Conservation (phyloP, 139 green algal genomes). For the Picochlorum sp. region DNA sequence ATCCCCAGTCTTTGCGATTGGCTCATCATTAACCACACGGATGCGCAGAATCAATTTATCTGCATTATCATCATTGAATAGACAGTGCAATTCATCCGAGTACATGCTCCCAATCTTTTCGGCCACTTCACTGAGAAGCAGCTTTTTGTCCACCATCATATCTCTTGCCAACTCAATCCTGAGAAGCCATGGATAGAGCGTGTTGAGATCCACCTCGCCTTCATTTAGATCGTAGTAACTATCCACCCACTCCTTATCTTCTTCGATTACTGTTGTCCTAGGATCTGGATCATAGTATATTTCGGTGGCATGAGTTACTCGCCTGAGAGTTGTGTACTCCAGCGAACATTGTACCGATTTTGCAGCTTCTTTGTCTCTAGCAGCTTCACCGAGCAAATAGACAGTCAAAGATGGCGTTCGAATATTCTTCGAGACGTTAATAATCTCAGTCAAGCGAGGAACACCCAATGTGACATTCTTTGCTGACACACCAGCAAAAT, state of each 20-base stretch:
- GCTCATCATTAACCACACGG: slow-evolving; percentile 21
- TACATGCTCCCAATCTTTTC: slow-evolving; percentile 77
- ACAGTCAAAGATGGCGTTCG: slow-evolving; percentile 93
- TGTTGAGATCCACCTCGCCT: slow-evolving; percentile 63
- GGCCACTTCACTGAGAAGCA: slow-evolving; percentile 64
- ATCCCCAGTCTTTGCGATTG: not conserved
- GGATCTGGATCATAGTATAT: slow-evolving; percentile 80
- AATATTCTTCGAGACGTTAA: slow-evolving; percentile 99
- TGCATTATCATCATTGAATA: slow-evolving; percentile 97
- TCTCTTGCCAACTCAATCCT: slow-evolving; percentile 65
- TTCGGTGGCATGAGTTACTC: slow-evolving; percentile 66
- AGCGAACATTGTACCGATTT: slow-evolving; percentile 88
- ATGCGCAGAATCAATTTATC: slow-evolving; percentile 86
- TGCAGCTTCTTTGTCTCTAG: slow-evolving; percentile 64
- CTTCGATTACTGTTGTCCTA: slow-evolving; percentile 73
- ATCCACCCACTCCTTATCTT: slow-evolving; percentile 80
- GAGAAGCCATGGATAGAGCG: slow-evolving; percentile 91
- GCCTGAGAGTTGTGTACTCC: slow-evolving; percentile 92
- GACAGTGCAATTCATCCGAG: slow-evolving; percentile 81
- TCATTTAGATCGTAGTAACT: slow-evolving; percentile 79
- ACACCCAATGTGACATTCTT: slow-evolving; percentile 98
- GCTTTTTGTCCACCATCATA: slow-evolving; percentile 86
- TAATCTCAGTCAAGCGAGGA: slow-evolving; percentile 75
- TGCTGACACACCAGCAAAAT: slow-evolving; percentile 40
- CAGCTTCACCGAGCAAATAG: slow-evolving; percentile 56